Evolutionary conservation across 2,329 filamentous ascomycete species (phyloP).

Genomic region (Talaromyces sp.): DNA sequence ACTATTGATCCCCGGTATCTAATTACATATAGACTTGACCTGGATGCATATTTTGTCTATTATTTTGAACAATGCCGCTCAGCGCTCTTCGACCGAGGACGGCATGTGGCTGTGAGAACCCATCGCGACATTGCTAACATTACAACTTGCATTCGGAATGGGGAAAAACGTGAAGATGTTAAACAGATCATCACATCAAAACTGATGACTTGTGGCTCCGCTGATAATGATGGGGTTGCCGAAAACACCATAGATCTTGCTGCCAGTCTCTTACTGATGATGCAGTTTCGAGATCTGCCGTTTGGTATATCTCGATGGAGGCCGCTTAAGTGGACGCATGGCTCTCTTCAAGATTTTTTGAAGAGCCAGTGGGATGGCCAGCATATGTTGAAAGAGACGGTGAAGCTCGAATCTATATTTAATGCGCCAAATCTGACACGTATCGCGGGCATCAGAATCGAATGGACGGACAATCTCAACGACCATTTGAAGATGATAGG

Average conservation of each 20-base stretch:
- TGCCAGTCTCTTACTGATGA: background rate
- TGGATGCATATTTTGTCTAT: background rate
- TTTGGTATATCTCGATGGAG: background rate
- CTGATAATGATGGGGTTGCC: background rate
- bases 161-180: background rate
- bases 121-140: background rate
- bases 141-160: background rate
- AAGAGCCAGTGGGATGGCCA: background rate
- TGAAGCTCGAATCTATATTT: background rate
- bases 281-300: background rate
- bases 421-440: background rate
- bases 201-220: background rate
- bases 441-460: background rate
- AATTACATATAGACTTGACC: background rate
- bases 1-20: background rate
- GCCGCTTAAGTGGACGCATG: background rate
- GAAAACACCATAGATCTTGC: background rate
- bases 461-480: slow-evolving; percentile 2
- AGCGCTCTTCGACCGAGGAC: background rate
- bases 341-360: background rate
- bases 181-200: background rate
- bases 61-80: background rate
- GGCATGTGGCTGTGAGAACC: background rate
- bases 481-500: background rate
- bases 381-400: background rate